Evolutionary conservation across 345 rosid genomes (phyloP).

Genomic region (Barbarea vulgaris): DNA sequence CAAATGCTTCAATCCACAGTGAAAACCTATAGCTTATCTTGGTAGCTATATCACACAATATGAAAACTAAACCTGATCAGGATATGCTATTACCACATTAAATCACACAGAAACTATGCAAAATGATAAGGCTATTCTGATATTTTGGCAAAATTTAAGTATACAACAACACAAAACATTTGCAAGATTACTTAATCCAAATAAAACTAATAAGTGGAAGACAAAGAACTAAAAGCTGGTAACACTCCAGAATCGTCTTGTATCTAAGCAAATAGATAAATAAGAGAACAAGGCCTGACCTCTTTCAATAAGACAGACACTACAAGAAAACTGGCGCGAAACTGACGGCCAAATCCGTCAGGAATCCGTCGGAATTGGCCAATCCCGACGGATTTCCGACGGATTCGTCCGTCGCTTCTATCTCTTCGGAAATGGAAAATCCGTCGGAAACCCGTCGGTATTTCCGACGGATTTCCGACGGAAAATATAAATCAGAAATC

Average conservation of each 20-base stretch:
- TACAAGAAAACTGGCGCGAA: too few relatives aligned
- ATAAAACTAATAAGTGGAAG: not conserved
- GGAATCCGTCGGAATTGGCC: too few relatives aligned
- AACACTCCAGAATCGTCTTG: not conserved
- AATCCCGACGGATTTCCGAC: too few relatives aligned
- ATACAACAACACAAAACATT: not conserved
- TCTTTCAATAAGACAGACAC: constrained; percentile 63
- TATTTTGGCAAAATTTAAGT: not conserved
- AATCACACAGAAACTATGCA: not conserved
- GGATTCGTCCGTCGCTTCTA: too few relatives aligned
- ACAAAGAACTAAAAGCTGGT: not conserved
- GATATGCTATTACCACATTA: constrained; percentile 3
- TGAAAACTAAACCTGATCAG: constrained; percentile 4
- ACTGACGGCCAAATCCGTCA: too few relatives aligned
- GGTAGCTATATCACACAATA: not conserved
- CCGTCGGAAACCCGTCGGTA: too few relatives aligned
- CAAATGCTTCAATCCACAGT: constrained; percentile 22
- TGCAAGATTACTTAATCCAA: not conserved
- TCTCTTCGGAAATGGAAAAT: too few relatives aligned
- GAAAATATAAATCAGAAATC: too few relatives aligned
- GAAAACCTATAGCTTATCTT: constrained; percentile 14
- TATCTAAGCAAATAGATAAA: not conserved
- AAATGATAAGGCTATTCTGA: not conserved
- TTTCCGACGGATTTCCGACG: too few relatives aligned
- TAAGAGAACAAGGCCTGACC: constrained; percentile 45